Evolutionary conservation across 371 early-diverging fungal species (phyloP).

Genomic region (Entomophthora muscae): DNA sequence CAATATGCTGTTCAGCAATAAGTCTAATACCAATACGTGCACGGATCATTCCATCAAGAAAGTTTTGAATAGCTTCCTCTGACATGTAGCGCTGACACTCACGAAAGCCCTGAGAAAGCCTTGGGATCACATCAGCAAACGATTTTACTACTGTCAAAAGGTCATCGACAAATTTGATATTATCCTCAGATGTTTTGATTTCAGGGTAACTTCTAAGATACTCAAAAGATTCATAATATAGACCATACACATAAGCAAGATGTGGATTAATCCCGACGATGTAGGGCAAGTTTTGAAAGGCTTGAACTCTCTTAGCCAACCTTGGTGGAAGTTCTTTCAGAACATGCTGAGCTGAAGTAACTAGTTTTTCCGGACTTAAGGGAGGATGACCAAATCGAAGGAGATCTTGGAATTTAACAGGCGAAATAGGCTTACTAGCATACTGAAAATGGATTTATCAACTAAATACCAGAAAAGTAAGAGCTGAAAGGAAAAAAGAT

Average conservation of each 20-base stretch:
- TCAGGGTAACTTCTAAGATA: conserved; percentile 32
- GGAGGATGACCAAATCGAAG: conserved; percentile 48
- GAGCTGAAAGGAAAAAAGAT: not conserved
- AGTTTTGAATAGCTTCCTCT: conserved; percentile 42
- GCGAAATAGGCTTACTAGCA: conserved; percentile 39
- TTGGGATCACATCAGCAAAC: conserved; percentile 70
- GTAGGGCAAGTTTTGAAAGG: conserved; percentile 69
- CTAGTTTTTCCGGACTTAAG: conserved; percentile 16
- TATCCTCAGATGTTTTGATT: conserved; percentile 21
- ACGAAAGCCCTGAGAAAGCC: conserved; percentile 61
- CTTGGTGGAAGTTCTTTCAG: conserved; percentile 63
- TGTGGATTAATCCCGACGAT: conserved; percentile 84
- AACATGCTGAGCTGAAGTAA: conserved; percentile 43
- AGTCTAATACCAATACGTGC: conserved; percentile 90
- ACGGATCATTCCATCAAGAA: conserved; percentile 77
- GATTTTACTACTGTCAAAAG: conserved; percentile 50
- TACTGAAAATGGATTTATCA: conserved; percentile 15
- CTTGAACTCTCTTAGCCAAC: conserved; percentile 58
- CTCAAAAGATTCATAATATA: conserved; percentile 69
- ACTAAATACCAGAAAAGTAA: not conserved
- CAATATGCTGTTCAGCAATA: conserved; percentile 84
- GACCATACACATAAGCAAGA: conserved; percentile 53
- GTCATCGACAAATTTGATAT: conserved; percentile 35
- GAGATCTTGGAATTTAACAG: conserved; percentile 65
- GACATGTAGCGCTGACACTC: conserved; percentile 82